phyloP scores from a whole-genome alignment of 1,139 yeast genomes.

The Yamadazyma epiphylla region DNA sequence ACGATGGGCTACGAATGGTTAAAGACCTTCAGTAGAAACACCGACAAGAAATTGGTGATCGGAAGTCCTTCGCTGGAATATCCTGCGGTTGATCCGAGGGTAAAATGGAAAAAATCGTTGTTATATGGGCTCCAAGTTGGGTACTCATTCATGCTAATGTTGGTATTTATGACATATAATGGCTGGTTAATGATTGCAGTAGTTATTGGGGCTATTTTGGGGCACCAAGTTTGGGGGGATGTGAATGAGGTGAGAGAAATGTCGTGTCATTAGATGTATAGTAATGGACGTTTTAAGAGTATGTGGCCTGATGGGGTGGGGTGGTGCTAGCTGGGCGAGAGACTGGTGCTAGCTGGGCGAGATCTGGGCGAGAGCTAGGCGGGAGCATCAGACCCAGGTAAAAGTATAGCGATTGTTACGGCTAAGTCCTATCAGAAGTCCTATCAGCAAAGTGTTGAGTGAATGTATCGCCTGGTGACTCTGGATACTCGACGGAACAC shows the following conservation, averaged over 20 bases:
- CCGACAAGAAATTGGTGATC: slow-evolving; percentile 21
- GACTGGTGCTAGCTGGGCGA: too few relatives aligned
- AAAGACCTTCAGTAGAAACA: slow-evolving; percentile 31
- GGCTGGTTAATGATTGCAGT: slow-evolving; percentile 81
- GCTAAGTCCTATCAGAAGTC: too few relatives aligned
- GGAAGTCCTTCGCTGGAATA: slow-evolving; percentile 14
- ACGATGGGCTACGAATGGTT: slow-evolving; percentile 62
- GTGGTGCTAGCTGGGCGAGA: too few relatives aligned
- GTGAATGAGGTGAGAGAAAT: slow-evolving; percentile 23
- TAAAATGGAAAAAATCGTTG: slow-evolving; percentile 33
- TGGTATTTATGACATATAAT: slow-evolving; percentile 79
- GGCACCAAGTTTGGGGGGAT: slow-evolving; percentile 60
- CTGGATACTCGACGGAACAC: too few relatives aligned
- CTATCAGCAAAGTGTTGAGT: too few relatives aligned
- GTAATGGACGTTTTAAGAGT: too few relatives aligned
- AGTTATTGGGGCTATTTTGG: slow-evolving; percentile 63
- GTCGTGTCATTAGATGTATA: slow-evolving; percentile 44
- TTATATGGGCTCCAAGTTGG: slow-evolving; percentile 72
- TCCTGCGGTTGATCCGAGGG: slow-evolving; percentile 13
- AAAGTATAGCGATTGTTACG: too few relatives aligned
- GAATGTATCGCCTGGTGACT: too few relatives aligned
- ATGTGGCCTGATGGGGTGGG: too few relatives aligned
- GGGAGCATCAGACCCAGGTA: too few relatives aligned
- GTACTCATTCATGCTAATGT: slow-evolving; percentile 73
- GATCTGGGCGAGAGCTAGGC: too few relatives aligned